These are phyloP conservation scores for Chaetomium cochliodes DNA, from an alignment of 495 filamentous ascomycete genomes.

Conservation along the genomic window DNA sequence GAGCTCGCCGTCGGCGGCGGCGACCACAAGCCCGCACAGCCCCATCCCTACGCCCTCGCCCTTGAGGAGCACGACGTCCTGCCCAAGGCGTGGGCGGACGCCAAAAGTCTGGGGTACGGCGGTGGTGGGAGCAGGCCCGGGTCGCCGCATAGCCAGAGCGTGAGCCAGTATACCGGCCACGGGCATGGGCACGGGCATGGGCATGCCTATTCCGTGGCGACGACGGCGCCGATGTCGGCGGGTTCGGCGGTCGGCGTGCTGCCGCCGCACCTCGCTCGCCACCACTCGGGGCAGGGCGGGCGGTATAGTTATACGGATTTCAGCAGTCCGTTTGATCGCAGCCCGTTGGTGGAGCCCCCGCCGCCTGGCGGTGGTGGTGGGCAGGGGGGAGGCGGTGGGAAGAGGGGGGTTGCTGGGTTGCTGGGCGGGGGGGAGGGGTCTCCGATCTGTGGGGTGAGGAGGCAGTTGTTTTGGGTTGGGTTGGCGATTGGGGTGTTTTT, in stretches of 20 bases:
- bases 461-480: constrained; percentile 12
- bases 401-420: not conserved
- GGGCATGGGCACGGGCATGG: too few relatives aligned
- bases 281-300: too few relatives aligned
- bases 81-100: not conserved
- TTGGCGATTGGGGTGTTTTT: constrained; percentile 14
- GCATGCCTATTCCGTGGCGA: too few relatives aligned
- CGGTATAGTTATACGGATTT: not conserved
- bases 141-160: constrained; percentile 4
- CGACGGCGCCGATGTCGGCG: too few relatives aligned
- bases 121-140: not conserved
- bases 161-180: not conserved
- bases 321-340: constrained; percentile 11
- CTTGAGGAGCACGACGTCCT: too few relatives aligned
- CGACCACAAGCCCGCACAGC: not conserved
- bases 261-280: too few relatives aligned
- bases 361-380: not conserved
- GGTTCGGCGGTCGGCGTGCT: too few relatives aligned
- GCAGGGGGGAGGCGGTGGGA: not conserved
- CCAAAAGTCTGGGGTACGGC: not conserved
- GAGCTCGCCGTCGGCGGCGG: not conserved
- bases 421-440: not conserved
- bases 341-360: not conserved
- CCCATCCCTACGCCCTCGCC: not conserved
- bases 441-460: constrained; percentile 14